phyloP scores from a whole-genome alignment of 306 rosid species.

The Parietaria judaica region DNA sequence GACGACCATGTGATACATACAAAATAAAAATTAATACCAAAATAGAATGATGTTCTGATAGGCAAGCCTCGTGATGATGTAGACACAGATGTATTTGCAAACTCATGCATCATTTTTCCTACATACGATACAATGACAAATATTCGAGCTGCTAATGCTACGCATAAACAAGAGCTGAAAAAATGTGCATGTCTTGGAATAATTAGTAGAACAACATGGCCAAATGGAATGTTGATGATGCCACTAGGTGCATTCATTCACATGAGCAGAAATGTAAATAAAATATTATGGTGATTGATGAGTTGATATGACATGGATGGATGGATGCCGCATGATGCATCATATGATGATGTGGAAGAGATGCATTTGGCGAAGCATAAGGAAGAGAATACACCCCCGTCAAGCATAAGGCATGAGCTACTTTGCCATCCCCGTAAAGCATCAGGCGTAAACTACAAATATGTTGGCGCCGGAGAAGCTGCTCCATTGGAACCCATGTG shows the following conservation, averaged over 20 bases:
- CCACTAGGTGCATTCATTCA: conserved; percentile 74
- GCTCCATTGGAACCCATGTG: conserved; percentile 56
- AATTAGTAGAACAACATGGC: conserved; percentile 45
- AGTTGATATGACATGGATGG: conserved; percentile 97
- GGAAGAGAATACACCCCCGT: conserved; percentile 97
- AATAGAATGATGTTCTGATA: conserved; percentile 26
- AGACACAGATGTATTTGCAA: conserved; percentile 43
- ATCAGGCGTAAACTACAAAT: conserved; percentile 39
- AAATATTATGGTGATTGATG: conserved; percentile 60
- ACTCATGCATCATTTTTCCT: conserved; percentile 62
- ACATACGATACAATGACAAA: conserved; percentile 28
- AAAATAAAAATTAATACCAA: not conserved
- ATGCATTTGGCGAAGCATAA: conserved; percentile 64
- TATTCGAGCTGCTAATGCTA: conserved; percentile 43
- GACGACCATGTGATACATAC: too few relatives aligned
- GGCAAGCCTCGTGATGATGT: conserved; percentile 51
- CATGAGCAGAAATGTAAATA: conserved; percentile 41
- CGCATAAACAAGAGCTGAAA: conserved; percentile 46
- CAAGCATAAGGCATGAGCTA: conserved; percentile 34
- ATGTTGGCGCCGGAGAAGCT: conserved; percentile 60
- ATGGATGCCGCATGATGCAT: conserved; percentile 98
- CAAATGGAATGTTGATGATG: conserved; percentile 80
- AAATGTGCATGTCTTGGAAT: conserved; percentile 67
- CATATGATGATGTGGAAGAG: conserved; percentile 78
- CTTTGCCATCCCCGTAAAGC: conserved; percentile 9